Percentiles rank a stretch among this genome's conserved stretches.
Conservation (phyloP, 106 monocot species). For the Apostasia shenzhenica region DNA sequence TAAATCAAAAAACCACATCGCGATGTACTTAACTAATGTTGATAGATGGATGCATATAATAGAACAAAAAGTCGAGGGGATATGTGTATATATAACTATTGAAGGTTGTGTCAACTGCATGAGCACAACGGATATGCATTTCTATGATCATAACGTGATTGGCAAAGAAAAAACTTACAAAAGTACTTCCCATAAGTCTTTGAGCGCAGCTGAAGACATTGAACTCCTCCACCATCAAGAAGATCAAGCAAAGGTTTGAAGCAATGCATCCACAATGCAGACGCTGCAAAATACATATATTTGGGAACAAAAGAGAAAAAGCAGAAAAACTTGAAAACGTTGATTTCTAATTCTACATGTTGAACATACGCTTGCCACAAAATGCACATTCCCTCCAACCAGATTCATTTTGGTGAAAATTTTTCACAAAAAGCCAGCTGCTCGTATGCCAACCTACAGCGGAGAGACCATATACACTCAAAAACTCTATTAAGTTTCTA, state of each 20-base stretch:
- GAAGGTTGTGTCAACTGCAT: no score
- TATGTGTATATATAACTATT: no score
- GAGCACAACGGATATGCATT: no score
- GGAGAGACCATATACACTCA: not conserved
- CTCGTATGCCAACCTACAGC: slow-evolving; percentile 71
- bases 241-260: slow-evolving; percentile 68
- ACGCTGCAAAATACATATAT: slow-evolving; percentile 32
- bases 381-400: slow-evolving; percentile 88
- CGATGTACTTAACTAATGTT: no score
- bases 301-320: not conserved
- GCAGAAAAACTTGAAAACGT: not conserved
- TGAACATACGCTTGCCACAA: slow-evolving; percentile 75
- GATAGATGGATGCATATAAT: no score
- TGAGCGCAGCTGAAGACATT: slow-evolving; percentile 64
- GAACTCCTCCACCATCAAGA: slow-evolving; percentile 87
- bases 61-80: no score
- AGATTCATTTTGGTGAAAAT: slow-evolving; percentile 81
- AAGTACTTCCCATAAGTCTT: slow-evolving; percentile 47
- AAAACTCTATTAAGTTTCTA: not conserved
- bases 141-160: no score
- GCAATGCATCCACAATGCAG: slow-evolving; percentile 96
- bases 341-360: not conserved
- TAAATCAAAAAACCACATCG: not conserved
- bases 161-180: slow-evolving; percentile 35
- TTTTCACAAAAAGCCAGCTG: slow-evolving; percentile 64